Evolutionary conservation across 345 rosid genomes (phyloP).

Genomic region (Syzygium jambos): DNA sequence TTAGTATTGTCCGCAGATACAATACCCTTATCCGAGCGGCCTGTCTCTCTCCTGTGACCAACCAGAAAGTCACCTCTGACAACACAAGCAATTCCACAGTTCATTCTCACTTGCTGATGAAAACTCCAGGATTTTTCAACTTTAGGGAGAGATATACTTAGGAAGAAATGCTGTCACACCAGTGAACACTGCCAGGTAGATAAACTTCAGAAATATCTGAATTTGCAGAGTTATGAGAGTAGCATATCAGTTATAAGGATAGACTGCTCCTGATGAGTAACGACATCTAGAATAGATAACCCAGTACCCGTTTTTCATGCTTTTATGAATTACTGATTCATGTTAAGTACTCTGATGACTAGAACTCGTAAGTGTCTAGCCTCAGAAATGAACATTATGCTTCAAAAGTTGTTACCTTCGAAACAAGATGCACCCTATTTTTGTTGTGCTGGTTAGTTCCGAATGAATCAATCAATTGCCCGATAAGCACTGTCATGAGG

Average conservation of each 20-base stretch:
- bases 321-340: not conserved
- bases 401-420: slow-evolving; percentile 34
- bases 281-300: not conserved
- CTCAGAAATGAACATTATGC: not conserved
- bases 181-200: slow-evolving; percentile 67
- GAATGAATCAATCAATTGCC: slow-evolving; percentile 56
- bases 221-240: not conserved
- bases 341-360: not conserved
- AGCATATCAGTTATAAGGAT: not conserved
- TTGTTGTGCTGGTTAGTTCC: slow-evolving; percentile 41
- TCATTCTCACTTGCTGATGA: no score
- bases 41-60: slow-evolving; percentile 85
- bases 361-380: not conserved
- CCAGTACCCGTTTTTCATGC: not conserved
- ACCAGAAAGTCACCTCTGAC: slow-evolving; percentile 82
- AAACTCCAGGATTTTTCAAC: not conserved
- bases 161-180: slow-evolving; percentile 60
- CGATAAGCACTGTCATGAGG: slow-evolving; percentile 69
- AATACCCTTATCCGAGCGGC: slow-evolving; percentile 60
- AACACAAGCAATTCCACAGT: not conserved
- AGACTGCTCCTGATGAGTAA: not conserved
- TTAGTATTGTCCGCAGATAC: slow-evolving; percentile 66
- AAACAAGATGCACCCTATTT: slow-evolving; percentile 23
- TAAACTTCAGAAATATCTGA: slow-evolving; percentile 62
- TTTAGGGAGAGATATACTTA: slow-evolving; percentile 25